Conservation (phyloP, 2,329 filamentous ascomycete genomes). For the Paraphaeosphaeria sporulosa region DNA sequence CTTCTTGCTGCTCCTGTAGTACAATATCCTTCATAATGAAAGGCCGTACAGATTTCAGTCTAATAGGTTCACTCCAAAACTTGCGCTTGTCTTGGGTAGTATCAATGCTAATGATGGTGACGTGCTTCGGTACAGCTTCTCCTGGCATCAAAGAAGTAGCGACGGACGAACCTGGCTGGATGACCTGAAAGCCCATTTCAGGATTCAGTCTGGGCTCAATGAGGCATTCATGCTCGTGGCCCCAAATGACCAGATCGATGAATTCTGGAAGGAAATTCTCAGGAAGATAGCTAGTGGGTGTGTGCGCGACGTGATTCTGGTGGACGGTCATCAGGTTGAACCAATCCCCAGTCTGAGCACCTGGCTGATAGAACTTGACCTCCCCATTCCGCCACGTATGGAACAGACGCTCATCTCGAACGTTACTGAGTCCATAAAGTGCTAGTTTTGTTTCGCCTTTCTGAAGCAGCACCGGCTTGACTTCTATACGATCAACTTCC, state of each 20-base stretch:
- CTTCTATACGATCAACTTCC: conserved; percentile 89
- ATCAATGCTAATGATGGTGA: conserved; percentile 84
- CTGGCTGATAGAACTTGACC: conserved; percentile 91
- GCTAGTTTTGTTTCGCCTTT: conserved; percentile 94
- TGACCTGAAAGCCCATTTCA: conserved; percentile 91
- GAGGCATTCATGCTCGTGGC: conserved; percentile 94
- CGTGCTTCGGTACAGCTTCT: conserved; percentile 90
- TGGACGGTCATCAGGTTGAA: conserved; percentile 96
- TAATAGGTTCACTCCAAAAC: conserved; percentile 71
- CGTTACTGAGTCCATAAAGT: conserved; percentile 92
- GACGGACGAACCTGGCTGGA: conserved; percentile 96
- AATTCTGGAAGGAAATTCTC: conserved; percentile 93
- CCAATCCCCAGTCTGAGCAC: conserved; percentile 83
- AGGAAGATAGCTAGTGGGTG: conserved; percentile 89
- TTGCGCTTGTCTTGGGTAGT: conserved; percentile 64
- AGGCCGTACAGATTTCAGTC: conserved; percentile 86
- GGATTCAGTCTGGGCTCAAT: conserved; percentile 85
- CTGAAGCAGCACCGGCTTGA: conserved; percentile 90
- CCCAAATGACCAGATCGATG: conserved; percentile 92
- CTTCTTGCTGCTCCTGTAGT: conserved; percentile 76
- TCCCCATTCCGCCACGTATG: conserved; percentile 91
- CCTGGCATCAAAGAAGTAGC: conserved; percentile 91
- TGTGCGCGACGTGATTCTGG: conserved; percentile 94
- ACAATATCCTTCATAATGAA: conserved; percentile 88
- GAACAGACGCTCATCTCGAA: conserved; percentile 92